These are phyloP conservation scores for Dentipellis sp. DNA, from an alignment of 768 basidiomycete species.

Conservation along the genomic window DNA sequence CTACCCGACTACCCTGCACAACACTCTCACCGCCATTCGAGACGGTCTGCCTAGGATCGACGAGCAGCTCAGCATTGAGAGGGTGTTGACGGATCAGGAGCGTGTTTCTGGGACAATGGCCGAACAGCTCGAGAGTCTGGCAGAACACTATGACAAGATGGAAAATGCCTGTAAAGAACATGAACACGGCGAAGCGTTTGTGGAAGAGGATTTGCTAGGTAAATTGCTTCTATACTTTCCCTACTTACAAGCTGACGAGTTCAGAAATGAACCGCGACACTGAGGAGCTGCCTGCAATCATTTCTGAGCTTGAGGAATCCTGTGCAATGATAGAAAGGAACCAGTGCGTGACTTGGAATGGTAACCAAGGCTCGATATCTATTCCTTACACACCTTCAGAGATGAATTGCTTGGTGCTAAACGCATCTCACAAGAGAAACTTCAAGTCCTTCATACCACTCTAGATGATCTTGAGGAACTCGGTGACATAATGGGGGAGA, in stretches of 20 bases:
- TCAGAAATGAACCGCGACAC: conserved; percentile 78
- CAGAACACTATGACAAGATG: conserved; percentile 75
- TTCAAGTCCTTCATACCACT: conserved; percentile 38
- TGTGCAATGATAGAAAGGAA: conserved; percentile 41
- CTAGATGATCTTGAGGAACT: conserved; percentile 68
- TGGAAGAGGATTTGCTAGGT: conserved; percentile 66
- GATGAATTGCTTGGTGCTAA: conserved; percentile 39
- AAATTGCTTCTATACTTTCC: neutral
- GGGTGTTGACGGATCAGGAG: conserved; percentile 48
- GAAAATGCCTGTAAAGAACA: conserved; percentile 52
- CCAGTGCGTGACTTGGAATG: conserved; percentile 35
- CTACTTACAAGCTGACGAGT: neutral
- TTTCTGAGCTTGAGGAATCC: conserved; percentile 60
- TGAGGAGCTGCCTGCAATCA: conserved; percentile 65
- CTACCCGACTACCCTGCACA: conserved; percentile 54
- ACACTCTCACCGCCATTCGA: conserved; percentile 47
- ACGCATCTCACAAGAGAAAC: conserved; percentile 32
- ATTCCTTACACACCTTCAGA: conserved; percentile 26
- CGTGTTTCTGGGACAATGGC: conserved; percentile 59
- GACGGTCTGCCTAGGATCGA: conserved; percentile 35
- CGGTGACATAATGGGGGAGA: conserved; percentile 71
- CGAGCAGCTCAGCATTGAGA: conserved; percentile 33
- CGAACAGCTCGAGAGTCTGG: conserved; percentile 56
- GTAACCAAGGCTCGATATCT: too few relatives aligned
- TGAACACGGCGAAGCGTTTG: conserved; percentile 59